Percentiles rank a stretch among this genome's conserved stretches.
These are phyloP conservation scores for Hibiscus trionum DNA, from an alignment of 345 rosid genomes.

Conservation along the genomic window DNA sequence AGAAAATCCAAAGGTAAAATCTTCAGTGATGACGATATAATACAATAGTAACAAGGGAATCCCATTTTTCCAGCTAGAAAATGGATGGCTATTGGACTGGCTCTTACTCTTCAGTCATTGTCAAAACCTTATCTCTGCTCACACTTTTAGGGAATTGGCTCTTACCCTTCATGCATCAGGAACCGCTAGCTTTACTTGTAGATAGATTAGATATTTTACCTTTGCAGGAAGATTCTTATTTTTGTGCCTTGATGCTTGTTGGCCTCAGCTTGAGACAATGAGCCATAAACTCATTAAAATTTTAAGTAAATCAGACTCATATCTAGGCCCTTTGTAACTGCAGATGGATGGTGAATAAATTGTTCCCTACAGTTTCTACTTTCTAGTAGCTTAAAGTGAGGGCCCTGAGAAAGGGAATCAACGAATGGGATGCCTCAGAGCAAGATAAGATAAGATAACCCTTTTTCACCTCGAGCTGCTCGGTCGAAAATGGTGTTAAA, in stretches of 20 bases:
- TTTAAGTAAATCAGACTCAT: too few species aligned
- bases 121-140: conserved; percentile 2
- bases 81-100: not conserved
- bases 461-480: not conserved
- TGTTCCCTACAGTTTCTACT: not conserved
- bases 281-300: not conserved
- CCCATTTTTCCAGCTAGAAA: conserved; percentile 12
- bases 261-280: not conserved
- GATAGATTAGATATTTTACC: conserved; percentile 6
- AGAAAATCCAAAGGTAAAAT: not conserved
- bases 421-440: not conserved
- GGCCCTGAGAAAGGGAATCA: not conserved
- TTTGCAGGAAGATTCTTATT: not conserved
- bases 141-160: not conserved
- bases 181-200: not conserved
- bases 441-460: not conserved
- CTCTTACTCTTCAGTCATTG: not conserved
- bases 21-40: not conserved
- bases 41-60: not conserved
- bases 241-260: not conserved
- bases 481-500: not conserved
- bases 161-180: not conserved
- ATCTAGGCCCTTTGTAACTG: too few species aligned
- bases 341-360: not conserved
- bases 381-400: not conserved